Evolutionary conservation across 169 alveolate genomes (phyloP), one percentile per base, ranked within the genome.

Genomic region (Cyclospora cayetanensis): DNA sequence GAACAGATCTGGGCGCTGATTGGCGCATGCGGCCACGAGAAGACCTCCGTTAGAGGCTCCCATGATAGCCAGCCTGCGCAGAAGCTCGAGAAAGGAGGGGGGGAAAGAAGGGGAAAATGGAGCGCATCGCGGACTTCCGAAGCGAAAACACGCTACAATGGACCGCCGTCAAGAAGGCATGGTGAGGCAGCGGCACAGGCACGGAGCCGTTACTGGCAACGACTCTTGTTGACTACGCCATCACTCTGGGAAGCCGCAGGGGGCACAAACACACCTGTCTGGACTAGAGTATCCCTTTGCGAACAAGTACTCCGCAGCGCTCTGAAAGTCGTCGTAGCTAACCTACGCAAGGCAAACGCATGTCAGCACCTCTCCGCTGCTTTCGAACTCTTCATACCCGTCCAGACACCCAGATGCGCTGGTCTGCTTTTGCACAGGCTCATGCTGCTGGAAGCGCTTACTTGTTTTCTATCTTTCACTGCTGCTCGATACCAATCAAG

Each of bases 11-110:
- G 92, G 92, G 37, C 92, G 92, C 60, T 87, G 92, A 65, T 68
- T 87, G 31, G 74, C 74, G 87, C 92, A 87, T 39, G 92, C 92
- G 37, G 60, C 92, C 43, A 87, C 92, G 43, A 87, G 76, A 25
- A 87, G 87, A 27, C 92, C 92, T 0, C 92, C 92, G 65, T 87
- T 87, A 31, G 92, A 87, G 63, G 88, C 92, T 15, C 92, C 92
- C 65, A 68, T 35, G 41, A 70, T 70, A n/a, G 92, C 92, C 55
- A 87, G 77, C 86, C 92, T 87, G 87, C 12, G 42, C n/a, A n/a
- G n/a, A n/a, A n/a, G n/a, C n/a, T n/a, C n/a, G n/a, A n/a, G n/a
- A n/a, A n/a, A n/a, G n/a, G n/a, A n/a, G n/a, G n/a, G n/a, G n/a
- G n/a, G n/a, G n/a, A n/a, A n/a, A n/a, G n/a, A n/a, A n/a, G n/a